These are phyloP conservation scores for Schwanniomyces polymorphus DNA, from an alignment of 805 yeast species.

Conservation along the genomic window DNA sequence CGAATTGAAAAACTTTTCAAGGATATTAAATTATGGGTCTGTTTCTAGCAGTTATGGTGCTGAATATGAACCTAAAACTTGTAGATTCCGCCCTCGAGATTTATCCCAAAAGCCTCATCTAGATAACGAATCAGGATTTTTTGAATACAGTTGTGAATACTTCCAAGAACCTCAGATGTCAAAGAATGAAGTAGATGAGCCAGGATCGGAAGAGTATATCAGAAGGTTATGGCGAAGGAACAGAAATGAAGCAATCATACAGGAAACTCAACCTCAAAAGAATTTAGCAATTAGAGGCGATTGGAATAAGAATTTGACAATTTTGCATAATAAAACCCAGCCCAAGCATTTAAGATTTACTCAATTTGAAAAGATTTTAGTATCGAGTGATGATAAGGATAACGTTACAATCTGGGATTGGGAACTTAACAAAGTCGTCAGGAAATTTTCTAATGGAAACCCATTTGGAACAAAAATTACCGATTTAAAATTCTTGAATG, in stretches of 20 bases:
- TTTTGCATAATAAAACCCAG: slow-evolving; percentile 72
- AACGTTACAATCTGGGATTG: slow-evolving; percentile 87
- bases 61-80: slow-evolving; percentile 57
- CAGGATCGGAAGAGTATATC: slow-evolving; percentile 84
- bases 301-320: slow-evolving; percentile 67
- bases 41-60: slow-evolving; percentile 35
- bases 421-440: slow-evolving; percentile 56
- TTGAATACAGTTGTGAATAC: slow-evolving; percentile 81
- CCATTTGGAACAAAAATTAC: slow-evolving; percentile 88
- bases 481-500: slow-evolving; percentile 82
- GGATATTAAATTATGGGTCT: slow-evolving; percentile 38
- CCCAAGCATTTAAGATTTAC: slow-evolving; percentile 79
- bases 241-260: slow-evolving; percentile 82
- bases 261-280: slow-evolving; percentile 88
- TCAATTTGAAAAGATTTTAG: slow-evolving; percentile 84
- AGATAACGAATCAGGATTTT: slow-evolving; percentile 62
- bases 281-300: slow-evolving; percentile 78
- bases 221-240: slow-evolving; percentile 85
- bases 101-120: slow-evolving; percentile 39
- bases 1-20: slow-evolving; percentile 35
- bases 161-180: slow-evolving; percentile 97
- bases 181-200: slow-evolving; percentile 80
- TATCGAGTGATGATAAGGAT: slow-evolving; percentile 81
- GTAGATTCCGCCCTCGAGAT: slow-evolving; percentile 47
- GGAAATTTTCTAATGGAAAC: slow-evolving; percentile 78